Conservation (phyloP, 2,329 filamentous ascomycete genomes). For the Hypoxylon sp. region DNA sequence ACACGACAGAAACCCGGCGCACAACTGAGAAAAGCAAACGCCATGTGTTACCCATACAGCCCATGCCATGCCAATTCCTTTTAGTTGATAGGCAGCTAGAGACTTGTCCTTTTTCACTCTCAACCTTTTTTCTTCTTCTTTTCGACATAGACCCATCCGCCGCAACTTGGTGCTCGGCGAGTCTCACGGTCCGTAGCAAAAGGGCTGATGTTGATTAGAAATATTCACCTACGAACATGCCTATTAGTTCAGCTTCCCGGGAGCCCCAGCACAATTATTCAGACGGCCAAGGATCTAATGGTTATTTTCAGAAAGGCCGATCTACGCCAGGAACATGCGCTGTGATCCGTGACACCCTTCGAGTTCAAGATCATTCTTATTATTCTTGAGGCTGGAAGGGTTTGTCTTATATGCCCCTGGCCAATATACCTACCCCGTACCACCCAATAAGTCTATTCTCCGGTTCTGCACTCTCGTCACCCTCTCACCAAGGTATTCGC, state of each 20-base stretch:
- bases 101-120: conserved; percentile 17
- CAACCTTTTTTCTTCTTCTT: conserved; percentile 8
- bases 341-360: conserved; percentile 39
- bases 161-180: background rate
- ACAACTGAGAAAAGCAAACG: conserved; percentile 41
- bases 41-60: conserved; percentile 33
- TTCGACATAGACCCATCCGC: conserved; percentile 10
- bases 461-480: conserved; percentile 28
- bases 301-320: conserved; percentile 32
- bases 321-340: conserved; percentile 40
- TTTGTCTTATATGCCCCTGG: conserved; percentile 43
- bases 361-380: conserved; percentile 29
- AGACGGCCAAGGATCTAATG: conserved; percentile 27
- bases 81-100: conserved; percentile 22
- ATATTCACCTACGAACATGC: conserved; percentile 7
- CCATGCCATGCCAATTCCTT: conserved; percentile 8
- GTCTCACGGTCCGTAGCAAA: conserved; percentile 2
- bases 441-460: conserved; percentile 41
- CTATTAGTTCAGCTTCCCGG: conserved; percentile 9
- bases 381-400: conserved; percentile 37
- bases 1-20: conserved; percentile 34
- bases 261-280: conserved; percentile 28
- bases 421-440: conserved; percentile 43
- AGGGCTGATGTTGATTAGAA: conserved; percentile 28
- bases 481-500: conserved; percentile 37